Conservation (phyloP, 108 stramenopile genomes). For the Nannochloropsis oceanica region DNA sequence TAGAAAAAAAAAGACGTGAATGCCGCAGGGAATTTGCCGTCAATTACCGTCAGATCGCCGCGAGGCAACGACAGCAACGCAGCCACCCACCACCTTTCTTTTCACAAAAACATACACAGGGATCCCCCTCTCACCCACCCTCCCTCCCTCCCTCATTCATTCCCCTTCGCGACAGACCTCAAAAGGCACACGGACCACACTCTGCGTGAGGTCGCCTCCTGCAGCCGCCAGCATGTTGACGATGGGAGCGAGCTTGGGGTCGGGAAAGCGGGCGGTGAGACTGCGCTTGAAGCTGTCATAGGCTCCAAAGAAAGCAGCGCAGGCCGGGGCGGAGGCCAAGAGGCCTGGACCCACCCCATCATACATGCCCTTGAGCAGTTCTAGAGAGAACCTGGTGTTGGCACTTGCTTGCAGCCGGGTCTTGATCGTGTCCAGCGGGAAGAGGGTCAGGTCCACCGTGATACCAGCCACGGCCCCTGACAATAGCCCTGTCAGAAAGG, state of each 20-base stretch:
- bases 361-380: conserved; percentile 20
- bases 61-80: too few relatives aligned
- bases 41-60: not conserved
- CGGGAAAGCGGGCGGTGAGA: conserved; percentile 7
- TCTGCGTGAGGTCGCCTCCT: conserved; percentile 76
- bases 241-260: conserved; percentile 27
- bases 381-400: not conserved
- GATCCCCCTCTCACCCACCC: not conserved
- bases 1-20: not conserved
- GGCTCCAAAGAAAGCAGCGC: conserved; percentile 64
- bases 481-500: conserved; percentile 26
- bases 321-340: conserved; percentile 29
- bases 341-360: conserved; percentile 34
- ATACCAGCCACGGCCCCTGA: conserved; percentile 36
- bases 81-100: too few relatives aligned
- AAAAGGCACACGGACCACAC: conserved; percentile 90
- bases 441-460: conserved; percentile 36
- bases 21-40: not conserved
- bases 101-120: too few relatives aligned
- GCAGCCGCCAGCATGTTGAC: conserved; percentile 78
- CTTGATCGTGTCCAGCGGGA: conserved; percentile 41
- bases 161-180: not conserved
- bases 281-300: conserved; percentile 57
- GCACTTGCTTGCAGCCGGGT: conserved; percentile 29
- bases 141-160: not conserved